These are phyloP conservation scores for Melaleuca alternifolia DNA, from an alignment of 345 rosid genomes.

Conservation along the genomic window DNA sequence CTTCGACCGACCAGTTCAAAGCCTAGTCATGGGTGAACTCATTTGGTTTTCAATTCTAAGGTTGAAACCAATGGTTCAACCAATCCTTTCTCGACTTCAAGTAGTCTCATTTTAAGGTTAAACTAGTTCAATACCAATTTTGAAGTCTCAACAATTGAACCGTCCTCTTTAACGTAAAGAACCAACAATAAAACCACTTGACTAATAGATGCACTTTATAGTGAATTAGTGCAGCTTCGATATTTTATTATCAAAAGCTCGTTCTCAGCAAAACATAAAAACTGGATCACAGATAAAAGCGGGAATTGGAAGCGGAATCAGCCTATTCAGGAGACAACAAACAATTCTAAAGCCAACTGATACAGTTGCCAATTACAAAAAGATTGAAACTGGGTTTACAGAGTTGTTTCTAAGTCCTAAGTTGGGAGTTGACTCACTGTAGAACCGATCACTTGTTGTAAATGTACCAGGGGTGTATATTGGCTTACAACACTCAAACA, in stretches of 20 bases:
- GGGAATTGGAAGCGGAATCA: neutral
- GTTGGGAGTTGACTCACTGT: neutral
- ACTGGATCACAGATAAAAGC: rapidly evolving
- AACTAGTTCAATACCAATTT: neutral
- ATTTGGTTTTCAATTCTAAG: rapidly evolving
- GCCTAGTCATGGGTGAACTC: neutral
- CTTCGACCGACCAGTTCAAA: neutral
- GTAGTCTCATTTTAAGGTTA: neutral
- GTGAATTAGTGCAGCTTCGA: neutral
- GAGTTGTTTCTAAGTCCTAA: neutral
- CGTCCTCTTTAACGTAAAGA: neutral
- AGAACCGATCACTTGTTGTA: neutral
- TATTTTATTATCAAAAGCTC: neutral
- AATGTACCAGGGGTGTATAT: neutral
- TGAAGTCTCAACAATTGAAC: neutral
- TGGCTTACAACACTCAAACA: neutral
- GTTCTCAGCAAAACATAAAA: neutral
- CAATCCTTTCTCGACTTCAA: neutral
- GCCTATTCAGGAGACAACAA: neutral
- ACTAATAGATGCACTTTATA: neutral
- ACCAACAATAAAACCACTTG: neutral
- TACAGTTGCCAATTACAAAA: neutral
- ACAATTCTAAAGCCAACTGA: rapidly evolving
- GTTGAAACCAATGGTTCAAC: neutral
- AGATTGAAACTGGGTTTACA: neutral